These are phyloP conservation scores for Ochetophila trinervis DNA, from an alignment of 306 rosid genomes.

Conservation along the genomic window DNA sequence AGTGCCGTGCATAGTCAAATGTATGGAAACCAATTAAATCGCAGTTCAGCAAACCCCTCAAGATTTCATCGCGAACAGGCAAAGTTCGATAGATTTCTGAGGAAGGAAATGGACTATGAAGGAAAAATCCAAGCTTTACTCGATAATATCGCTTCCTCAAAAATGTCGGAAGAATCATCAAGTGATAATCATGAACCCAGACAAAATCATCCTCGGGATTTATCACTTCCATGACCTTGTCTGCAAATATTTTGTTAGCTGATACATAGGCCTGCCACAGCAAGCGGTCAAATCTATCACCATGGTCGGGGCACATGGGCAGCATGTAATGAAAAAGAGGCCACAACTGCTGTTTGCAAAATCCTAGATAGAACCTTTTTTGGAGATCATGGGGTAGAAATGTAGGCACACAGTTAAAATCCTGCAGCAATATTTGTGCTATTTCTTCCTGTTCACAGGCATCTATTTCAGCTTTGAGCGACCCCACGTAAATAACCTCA, in stretches of 20 bases:
- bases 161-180: constrained; percentile 87
- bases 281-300: constrained; percentile 70
- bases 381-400: constrained; percentile 71
- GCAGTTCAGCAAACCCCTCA: constrained; percentile 70
- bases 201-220: constrained; percentile 79
- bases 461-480: constrained; percentile 71
- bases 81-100: constrained; percentile 79
- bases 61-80: constrained; percentile 76
- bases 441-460: constrained; percentile 68
- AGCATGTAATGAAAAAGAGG: constrained; percentile 90
- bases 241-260: constrained; percentile 80
- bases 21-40: constrained; percentile 88
- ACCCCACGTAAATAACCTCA: constrained; percentile 79
- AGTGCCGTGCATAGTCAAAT: constrained; percentile 87
- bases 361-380: constrained; percentile 63
- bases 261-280: constrained; percentile 89
- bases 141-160: constrained; percentile 63
- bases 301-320: constrained; percentile 74
- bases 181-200: constrained; percentile 88
- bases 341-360: constrained; percentile 79
- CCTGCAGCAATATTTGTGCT: constrained; percentile 64
- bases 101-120: constrained; percentile 84
- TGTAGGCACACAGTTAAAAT: constrained; percentile 73
- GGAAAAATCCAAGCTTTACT: constrained; percentile 79
- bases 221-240: constrained; percentile 81